phyloP scores from a whole-genome alignment of 306 rosid genomes.

The Senna tora region DNA sequence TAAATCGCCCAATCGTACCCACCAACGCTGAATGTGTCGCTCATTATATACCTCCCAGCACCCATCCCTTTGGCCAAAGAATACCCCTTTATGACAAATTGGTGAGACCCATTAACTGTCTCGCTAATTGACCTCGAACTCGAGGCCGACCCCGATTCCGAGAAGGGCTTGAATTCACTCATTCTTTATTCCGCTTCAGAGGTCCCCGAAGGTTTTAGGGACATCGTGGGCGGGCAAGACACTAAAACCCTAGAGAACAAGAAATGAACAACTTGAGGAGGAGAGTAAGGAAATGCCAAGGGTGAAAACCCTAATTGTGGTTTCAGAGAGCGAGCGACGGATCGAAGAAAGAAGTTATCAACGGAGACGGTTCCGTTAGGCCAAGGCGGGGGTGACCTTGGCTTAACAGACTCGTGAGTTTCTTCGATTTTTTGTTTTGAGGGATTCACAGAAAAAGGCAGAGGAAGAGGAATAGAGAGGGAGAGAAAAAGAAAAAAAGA shows the following conservation, averaged over 20 bases:
- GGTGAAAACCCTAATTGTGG: constrained; percentile 43
- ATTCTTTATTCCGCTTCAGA: constrained; percentile 43
- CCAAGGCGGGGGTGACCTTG: background rate
- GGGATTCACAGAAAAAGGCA: background rate
- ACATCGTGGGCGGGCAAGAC: constrained; percentile 27
- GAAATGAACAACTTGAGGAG: background rate
- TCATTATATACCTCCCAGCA: constrained; percentile 71
- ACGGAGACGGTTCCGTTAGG: background rate
- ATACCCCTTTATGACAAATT: constrained; percentile 77
- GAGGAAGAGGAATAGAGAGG: background rate
- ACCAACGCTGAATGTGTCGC: constrained; percentile 82
- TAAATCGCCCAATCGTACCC: constrained; percentile 95
- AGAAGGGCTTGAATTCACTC: constrained; percentile 50
- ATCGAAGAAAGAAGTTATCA: background rate
- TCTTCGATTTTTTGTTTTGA: background rate
- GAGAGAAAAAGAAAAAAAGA: no score
- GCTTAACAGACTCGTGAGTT: background rate
- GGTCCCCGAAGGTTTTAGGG: constrained; percentile 15
- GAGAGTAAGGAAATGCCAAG: background rate
- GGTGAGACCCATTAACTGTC: constrained; percentile 82
- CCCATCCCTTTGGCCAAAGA: constrained; percentile 96
- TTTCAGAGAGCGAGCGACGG: background rate
- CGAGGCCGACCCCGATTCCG: constrained; percentile 48
- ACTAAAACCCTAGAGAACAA: constrained; percentile 40
- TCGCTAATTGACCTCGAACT: constrained; percentile 76